Base-by-base conservation (phyloP, 2,329 filamentous ascomycete genomes). In the Tympanopsis confertula region DNA sequence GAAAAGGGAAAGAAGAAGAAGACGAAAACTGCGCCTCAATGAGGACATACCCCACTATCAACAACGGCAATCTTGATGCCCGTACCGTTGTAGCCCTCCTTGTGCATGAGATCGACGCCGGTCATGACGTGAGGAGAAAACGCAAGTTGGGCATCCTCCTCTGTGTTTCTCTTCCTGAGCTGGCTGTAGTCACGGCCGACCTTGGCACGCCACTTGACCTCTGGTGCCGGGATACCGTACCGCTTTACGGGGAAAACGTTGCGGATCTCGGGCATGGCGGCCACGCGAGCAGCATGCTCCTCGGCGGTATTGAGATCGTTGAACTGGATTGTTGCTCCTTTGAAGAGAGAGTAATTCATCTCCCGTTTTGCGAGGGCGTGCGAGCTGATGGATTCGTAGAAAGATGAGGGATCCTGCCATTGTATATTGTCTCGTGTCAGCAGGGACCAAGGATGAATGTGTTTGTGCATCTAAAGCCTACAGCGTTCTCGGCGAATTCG, bases 61-160 rank as follows among this genome's bases (percentile, higher is more conserved):
- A 67, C 50, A 20, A 68, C 49, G 4, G 53, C 65, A 14, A 70
- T 53, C 17, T 56, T 57, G 20, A 65, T 47, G 1, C 66, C 65
- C 29, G 62, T 57, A 15, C 67, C 66, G 2, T 58, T 65, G n/a
- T 63, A 50, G 5, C 65, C 65, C 20, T 56, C 50, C 3, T 53
- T 57, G 12, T 60, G 61, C n/a, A 68, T 52, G 39, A 52, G 54
- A 42, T 63, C 56, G 7, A 62, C 55, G 35, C 58, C 54, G 5
- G 52, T 51, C 51, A 56, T 53, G 32, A 53, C 38, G 37, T 59
- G 54, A 1, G 49, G 43, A 5, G 42, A 40, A 33, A 45, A 46
- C 1, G 39, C 42, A 40, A 45, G 37, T 3, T 39, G 38, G 14
- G 17, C 33, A 40, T 18, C 35, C 29, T 12, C 45, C 39, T 12